Evolutionary conservation across 345 rosid genomes (phyloP).

Genomic region (Mangifera indica): DNA sequence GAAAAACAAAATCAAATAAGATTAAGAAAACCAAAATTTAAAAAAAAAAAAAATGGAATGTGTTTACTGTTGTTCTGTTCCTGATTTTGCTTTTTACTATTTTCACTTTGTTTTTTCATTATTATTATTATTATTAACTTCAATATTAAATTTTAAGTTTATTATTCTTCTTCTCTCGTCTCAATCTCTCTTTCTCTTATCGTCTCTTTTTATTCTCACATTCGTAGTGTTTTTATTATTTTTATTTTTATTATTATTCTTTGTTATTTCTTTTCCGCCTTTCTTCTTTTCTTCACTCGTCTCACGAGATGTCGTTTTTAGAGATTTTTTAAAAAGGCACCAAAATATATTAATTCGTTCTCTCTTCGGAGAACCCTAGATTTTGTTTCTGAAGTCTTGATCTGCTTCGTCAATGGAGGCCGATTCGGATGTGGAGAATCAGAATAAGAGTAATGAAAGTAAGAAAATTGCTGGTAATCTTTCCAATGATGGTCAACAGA

Average conservation of each 20-base stretch:
- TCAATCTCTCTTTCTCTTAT: constrained; percentile 14
- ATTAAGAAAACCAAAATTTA: neutral
- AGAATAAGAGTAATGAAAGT: constrained; percentile 26
- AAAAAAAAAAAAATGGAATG: constrained; percentile 25
- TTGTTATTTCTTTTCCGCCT: constrained; percentile 19
- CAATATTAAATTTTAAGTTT: neutral
- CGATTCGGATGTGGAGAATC: constrained; percentile 61
- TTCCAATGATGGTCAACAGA: constrained; percentile 44
- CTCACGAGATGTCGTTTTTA: constrained; percentile 34
- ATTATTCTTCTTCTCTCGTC: constrained; percentile 18
- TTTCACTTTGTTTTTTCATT: constrained; percentile 27
- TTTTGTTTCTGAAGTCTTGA: constrained; percentile 22
- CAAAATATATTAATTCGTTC: constrained; percentile 8
- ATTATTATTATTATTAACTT: constrained; percentile 3
- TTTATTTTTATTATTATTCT: constrained; percentile 18
- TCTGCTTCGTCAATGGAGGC: constrained; percentile 43
- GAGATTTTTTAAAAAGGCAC: neutral
- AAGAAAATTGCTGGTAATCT: constrained; percentile 14
- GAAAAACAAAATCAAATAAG: constrained; percentile 11
- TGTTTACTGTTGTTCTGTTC: constrained; percentile 27
- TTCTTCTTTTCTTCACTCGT: constrained; percentile 31
- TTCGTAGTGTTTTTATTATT: constrained; percentile 10
- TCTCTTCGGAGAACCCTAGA: constrained; percentile 29
- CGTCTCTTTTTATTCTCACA: constrained; percentile 9
- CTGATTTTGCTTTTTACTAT: constrained; percentile 33